Conservation (phyloP, 306 rosid species). For the Leucaena leucocephala region DNA sequence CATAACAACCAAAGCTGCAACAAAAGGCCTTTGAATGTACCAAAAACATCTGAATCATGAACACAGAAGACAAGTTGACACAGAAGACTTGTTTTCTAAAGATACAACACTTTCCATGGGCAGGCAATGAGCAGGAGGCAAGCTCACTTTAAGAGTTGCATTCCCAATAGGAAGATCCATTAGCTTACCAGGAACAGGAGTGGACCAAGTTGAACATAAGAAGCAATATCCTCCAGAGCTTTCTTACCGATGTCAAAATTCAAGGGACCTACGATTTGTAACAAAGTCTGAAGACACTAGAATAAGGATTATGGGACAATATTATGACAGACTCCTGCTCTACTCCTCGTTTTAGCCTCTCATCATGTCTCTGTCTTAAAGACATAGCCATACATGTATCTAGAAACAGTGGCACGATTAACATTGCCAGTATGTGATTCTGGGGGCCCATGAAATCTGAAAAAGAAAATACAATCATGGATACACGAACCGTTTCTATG, state of each 20-base stretch:
- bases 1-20: conserved; percentile 3
- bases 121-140: conserved; percentile 85
- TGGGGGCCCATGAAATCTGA: conserved; percentile 58
- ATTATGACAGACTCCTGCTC: conserved; percentile 48
- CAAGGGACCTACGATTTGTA: conserved; percentile 87
- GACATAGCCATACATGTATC: conserved; percentile 80
- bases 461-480: conserved; percentile 70
- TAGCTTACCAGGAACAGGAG: conserved; percentile 64
- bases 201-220: conserved; percentile 51
- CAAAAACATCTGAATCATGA: conserved; percentile 30
- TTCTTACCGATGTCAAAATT: no score
- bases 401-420: conserved; percentile 37
- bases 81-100: conserved; percentile 59
- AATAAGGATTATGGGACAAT: no score
- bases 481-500: neutral
- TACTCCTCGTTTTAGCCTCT: conserved; percentile 83
- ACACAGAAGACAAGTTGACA: conserved; percentile 73
- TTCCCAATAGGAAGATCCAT: conserved; percentile 96
- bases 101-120: conserved; percentile 51
- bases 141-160: conserved; percentile 78
- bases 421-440: conserved; percentile 36
- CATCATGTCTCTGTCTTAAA: conserved; percentile 66
- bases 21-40: neutral
- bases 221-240: conserved; percentile 73
- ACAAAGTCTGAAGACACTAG: conserved; percentile 47